Evolutionary conservation across 1,284 basidiomycete species (phyloP).

Genomic region (Earliella scabrosa): DNA sequence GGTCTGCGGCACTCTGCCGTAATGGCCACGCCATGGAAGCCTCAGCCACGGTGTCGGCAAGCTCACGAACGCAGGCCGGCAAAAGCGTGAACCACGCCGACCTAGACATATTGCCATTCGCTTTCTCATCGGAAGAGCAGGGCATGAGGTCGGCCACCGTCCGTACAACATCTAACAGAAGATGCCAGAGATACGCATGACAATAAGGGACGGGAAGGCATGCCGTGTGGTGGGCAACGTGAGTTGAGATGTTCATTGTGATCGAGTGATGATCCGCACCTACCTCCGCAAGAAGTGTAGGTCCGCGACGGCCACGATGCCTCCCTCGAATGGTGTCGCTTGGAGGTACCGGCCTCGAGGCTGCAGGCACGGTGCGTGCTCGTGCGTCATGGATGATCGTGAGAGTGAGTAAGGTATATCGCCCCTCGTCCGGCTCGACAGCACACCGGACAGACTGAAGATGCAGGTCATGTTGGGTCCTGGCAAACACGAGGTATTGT

Average conservation of each 20-base stretch:
- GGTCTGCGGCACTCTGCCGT: too few species aligned
- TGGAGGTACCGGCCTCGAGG: constrained; percentile 28
- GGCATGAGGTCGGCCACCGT: neutral
- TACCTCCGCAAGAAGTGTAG: neutral
- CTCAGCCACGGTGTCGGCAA: neutral
- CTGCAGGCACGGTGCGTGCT: constrained; percentile 7
- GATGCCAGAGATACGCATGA: neutral
- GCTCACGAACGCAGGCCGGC: neutral
- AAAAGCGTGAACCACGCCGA: neutral
- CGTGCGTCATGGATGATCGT: neutral
- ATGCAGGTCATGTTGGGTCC: too few species aligned
- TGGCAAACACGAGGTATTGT: too few species aligned
- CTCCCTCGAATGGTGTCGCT: constrained; percentile 5
- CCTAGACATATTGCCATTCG: neutral
- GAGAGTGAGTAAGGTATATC: too few species aligned
- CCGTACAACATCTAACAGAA: too few species aligned
- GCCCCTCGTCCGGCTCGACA: too few species aligned
- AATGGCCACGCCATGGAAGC: neutral
- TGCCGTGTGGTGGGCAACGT: neutral
- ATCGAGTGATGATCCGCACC: constrained; percentile 1
- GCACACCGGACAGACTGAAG: too few species aligned
- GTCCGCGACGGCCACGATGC: constrained; percentile 20
- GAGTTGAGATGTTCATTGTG: too few species aligned
- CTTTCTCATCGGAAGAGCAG: constrained; percentile 1
- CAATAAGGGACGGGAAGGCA: neutral